phyloP scores from a whole-genome alignment of 805 yeast genomes.

The Starmera quercuum region DNA sequence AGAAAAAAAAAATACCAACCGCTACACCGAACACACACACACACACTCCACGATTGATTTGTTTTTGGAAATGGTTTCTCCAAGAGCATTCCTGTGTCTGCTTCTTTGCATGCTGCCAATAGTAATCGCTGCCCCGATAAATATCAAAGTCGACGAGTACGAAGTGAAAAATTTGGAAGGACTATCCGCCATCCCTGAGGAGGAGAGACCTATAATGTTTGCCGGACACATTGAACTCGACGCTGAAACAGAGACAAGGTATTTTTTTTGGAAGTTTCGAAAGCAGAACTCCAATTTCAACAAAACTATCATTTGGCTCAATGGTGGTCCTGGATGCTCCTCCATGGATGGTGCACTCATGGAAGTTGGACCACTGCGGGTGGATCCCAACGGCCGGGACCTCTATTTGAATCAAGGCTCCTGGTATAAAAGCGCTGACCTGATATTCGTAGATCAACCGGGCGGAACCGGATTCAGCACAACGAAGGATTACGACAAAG shows the following conservation, averaged over 20 bases:
- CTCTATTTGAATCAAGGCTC: constrained; percentile 60
- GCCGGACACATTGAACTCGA: constrained; percentile 30
- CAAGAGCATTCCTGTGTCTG: too few species aligned
- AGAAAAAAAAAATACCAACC: too few species aligned
- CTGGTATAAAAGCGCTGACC: constrained; percentile 75
- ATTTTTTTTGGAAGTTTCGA: constrained; percentile 21
- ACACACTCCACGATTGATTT: background rate
- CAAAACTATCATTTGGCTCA: constrained; percentile 75
- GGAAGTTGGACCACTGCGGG: constrained; percentile 86
- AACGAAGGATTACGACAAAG: constrained; percentile 45
- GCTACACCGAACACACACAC: background rate
- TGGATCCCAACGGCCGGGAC: constrained; percentile 31
- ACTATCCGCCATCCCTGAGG: constrained; percentile 7
- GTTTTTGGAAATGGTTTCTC: too few species aligned
- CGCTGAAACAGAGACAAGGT: constrained; percentile 12
- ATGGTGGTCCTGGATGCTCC: constrained; percentile 98
- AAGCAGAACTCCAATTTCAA: constrained; percentile 15
- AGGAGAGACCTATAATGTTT: constrained; percentile 32
- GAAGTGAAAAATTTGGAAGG: constrained; percentile 11
- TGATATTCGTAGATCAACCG: constrained; percentile 90
- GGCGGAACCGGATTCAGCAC: constrained; percentile 87
- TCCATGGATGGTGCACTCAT: constrained; percentile 95
- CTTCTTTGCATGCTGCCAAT: too few species aligned
- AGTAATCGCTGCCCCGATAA: too few species aligned
- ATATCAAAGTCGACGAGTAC: background rate